Percentiles rank a stretch among this genome's conserved stretches.
Conservation (phyloP, 1,284 basidiomycete genomes). For the Microbotryum silenes-acaulis region DNA sequence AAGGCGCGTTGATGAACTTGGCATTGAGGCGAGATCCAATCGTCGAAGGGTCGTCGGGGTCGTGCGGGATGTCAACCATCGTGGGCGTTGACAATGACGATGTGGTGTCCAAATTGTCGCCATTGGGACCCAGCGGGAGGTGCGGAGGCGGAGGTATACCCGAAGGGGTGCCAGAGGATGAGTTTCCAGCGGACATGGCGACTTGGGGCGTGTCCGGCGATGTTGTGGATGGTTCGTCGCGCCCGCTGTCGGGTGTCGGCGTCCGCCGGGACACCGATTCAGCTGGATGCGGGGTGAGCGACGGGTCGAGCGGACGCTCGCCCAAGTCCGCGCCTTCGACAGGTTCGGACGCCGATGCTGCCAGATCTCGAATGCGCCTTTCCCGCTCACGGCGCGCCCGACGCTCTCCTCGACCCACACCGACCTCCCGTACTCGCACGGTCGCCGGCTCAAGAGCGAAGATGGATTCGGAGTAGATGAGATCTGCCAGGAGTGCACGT, state of each 20-base stretch:
- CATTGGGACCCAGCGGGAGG: not conserved
- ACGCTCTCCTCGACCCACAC: conserved; percentile 74
- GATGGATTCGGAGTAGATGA: conserved; percentile 78
- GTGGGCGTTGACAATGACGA: too few relatives aligned
- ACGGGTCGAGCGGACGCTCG: too few relatives aligned
- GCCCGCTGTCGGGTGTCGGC: not conserved
- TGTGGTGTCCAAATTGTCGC: too few relatives aligned
- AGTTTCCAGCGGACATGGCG: not conserved
- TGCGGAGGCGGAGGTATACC: not conserved
- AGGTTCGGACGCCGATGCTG: conserved; percentile 25
- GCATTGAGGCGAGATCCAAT: too few relatives aligned
- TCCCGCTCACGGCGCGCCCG: conserved; percentile 65
- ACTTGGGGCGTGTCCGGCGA: not conserved
- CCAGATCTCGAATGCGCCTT: conserved; percentile 51
- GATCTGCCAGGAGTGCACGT: conserved; percentile 22
- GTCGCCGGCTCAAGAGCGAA: conserved; percentile 82
- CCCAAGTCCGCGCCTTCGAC: too few relatives aligned
- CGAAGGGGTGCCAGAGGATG: not conserved
- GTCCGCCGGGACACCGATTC: conserved; percentile 3
- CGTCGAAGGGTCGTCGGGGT: not conserved
- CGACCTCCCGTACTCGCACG: conserved; percentile 77
- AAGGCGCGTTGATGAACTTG: conserved; percentile 36
- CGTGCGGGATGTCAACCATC: not conserved
- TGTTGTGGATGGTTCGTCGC: not conserved
- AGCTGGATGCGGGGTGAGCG: conserved; percentile 12